Base-by-base conservation (phyloP, 768 basidiomycete genomes). In the Tricholoma furcatifolium region DNA sequence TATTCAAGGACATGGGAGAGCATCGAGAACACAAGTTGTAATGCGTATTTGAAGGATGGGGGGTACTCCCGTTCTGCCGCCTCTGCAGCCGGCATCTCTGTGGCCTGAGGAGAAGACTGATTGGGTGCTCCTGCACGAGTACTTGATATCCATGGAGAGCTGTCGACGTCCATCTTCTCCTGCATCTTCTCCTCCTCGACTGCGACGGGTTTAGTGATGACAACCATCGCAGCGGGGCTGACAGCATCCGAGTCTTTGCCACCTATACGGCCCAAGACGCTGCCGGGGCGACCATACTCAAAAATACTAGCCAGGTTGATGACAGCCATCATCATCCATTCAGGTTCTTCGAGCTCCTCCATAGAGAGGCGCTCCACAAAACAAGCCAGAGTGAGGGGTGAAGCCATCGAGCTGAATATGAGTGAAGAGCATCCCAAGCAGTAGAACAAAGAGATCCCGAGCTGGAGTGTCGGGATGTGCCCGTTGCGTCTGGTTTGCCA, bases 391-490 rank as follows among this genome's bases (percentile, higher is more conserved):
- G 87, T 87, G 11, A n/a, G 85, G 77, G 39, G 81, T 71, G 65
- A 98, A 98, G 65, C 94, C 90, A 67, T 99, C 97, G 23, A 99
- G 83, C 58, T 94, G 82, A 57, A 97, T 93, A 58, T 90, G 87
- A 12, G 97, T 98, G 72, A 98, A 98, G 1, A 99, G 78, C 93
- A 98, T 95, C 23, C 97, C 95, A 54, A 98, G 97, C 0, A 99
- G 75, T 10, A 93, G 82, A 30, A 98, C 83, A 59, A 98, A 99
- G 0, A 97, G 78, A 21, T 94, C 93, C 0, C 87, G 69, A 0
- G 78, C 79, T 2, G 73, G 75, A 5, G 89, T 53, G 58, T 96
- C 93, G 2, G 94, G 87, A 9, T 79, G 77, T 14, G 85, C 80
- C 2, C 93, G 86, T 15, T 84, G 81, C 6, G 83, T 75, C 65